Conservation (phyloP, 306 rosid species). For the Argentina anserina region DNA sequence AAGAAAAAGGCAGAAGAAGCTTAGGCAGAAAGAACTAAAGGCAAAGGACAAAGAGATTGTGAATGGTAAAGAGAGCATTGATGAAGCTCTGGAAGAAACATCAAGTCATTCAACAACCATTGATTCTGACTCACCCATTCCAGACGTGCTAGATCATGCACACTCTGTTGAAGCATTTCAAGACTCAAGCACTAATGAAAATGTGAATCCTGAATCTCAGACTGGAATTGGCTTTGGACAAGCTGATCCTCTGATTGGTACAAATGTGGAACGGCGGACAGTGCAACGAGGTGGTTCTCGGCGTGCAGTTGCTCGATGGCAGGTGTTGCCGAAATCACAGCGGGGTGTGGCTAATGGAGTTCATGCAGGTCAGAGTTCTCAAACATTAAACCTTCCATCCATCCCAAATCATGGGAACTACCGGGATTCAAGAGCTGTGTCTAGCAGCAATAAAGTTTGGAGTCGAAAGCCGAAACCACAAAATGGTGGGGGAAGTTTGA, state of each 20-base stretch:
- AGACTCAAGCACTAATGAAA: slow-evolving; percentile 37
- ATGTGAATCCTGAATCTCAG: slow-evolving; percentile 28
- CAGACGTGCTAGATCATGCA: slow-evolving; percentile 31
- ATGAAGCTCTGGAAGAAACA: slow-evolving; percentile 37
- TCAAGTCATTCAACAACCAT: slow-evolving; percentile 32
- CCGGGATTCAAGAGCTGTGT: slow-evolving; percentile 35
- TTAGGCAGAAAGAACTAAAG: slow-evolving; percentile 71
- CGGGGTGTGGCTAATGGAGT: slow-evolving; percentile 27
- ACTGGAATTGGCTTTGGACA: slow-evolving; percentile 28
- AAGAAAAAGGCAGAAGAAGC: slow-evolving; percentile 73
- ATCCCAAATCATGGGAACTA: slow-evolving; percentile 43
- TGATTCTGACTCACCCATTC: slow-evolving; percentile 33
- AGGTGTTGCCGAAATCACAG: slow-evolving; percentile 43
- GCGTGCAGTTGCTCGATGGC: slow-evolving; percentile 34
- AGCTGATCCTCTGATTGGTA: slow-evolving; percentile 26
- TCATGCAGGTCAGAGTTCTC: slow-evolving; percentile 44
- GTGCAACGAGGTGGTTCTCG: slow-evolving; percentile 31
- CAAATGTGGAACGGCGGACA: slow-evolving; percentile 38
- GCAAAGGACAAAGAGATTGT: slow-evolving; percentile 52
- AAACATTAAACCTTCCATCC: slow-evolving; percentile 38
- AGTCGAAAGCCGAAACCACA: slow-evolving; percentile 58
- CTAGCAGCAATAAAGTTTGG: slow-evolving; percentile 50
- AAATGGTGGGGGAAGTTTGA: slow-evolving; percentile 33
- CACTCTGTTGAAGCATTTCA: slow-evolving; percentile 31
- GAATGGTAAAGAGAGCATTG: slow-evolving; percentile 32